Conservation (phyloP, 306 rosid species). For the Pterocarpus macrocarpus region DNA sequence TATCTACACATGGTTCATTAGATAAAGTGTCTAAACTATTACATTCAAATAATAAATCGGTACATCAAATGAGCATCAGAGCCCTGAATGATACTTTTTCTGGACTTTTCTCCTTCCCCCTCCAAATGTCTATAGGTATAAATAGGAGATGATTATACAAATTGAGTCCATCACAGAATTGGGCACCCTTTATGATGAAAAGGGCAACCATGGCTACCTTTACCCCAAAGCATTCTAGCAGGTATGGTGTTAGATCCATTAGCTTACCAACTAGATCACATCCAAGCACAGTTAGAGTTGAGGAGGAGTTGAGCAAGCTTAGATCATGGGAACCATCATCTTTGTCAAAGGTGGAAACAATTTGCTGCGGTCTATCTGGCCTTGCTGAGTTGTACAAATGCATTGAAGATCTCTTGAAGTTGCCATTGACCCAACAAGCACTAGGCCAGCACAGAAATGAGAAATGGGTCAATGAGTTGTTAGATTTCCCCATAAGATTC, state of each 20-base stretch:
- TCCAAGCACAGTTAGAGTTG: constrained; percentile 66
- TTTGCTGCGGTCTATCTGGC: constrained; percentile 56
- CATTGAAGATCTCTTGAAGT: constrained; percentile 65
- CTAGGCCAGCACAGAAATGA: constrained; percentile 56
- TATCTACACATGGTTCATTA: no score
- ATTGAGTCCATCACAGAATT: constrained; percentile 17
- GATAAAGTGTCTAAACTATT: no score
- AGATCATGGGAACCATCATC: constrained; percentile 58
- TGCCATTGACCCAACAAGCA: constrained; percentile 72
- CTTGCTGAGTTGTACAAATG: constrained; percentile 59
- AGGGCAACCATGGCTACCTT: constrained; percentile 56
- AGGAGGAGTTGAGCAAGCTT: constrained; percentile 68
- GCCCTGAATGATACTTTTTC: no score
- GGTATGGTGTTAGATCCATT: constrained; percentile 63
- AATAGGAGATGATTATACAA: constrained; percentile 10
- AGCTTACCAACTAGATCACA: constrained; percentile 87
- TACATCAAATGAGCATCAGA: constrained; percentile 31
- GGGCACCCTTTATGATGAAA: constrained; percentile 45
- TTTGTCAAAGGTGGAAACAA: constrained; percentile 52
- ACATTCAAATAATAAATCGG: no score
- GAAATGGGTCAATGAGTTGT: constrained; percentile 71
- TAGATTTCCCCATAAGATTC: constrained; percentile 64
- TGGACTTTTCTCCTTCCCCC: background rate
- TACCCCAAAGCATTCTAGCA: constrained; percentile 57
- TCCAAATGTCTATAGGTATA: constrained; percentile 28